Evolutionary conservation across 768 basidiomycete genomes (phyloP).

Genomic region (Cystobasidium onofrii): DNA sequence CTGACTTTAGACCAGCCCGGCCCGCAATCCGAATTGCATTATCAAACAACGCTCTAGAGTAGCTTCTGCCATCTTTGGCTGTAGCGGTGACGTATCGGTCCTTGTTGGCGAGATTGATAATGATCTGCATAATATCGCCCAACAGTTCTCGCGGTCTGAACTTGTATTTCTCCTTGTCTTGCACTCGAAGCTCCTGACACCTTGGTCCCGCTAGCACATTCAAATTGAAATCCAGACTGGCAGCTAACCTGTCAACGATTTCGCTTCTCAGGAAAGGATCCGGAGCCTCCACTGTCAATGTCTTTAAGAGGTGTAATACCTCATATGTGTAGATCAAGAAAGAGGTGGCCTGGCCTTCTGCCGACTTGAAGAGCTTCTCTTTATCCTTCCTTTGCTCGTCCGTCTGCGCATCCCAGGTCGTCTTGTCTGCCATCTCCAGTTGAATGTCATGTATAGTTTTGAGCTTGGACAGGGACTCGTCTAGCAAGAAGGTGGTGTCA

Average conservation of each 20-base stretch:
- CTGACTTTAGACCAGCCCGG: conserved; percentile 61
- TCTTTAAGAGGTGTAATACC: conserved; percentile 79
- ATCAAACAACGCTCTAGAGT: conserved; percentile 73
- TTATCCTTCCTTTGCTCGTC: conserved; percentile 72
- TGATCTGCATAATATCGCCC: conserved; percentile 79
- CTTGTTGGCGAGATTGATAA: conserved; percentile 74
- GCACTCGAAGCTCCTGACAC: conserved; percentile 74
- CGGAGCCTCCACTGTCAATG: conserved; percentile 85
- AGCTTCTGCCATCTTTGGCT: conserved; percentile 89
- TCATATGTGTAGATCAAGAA: conserved; percentile 79
- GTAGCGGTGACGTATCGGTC: conserved; percentile 73
- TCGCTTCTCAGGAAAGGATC: conserved; percentile 91
- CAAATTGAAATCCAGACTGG: conserved; percentile 92
- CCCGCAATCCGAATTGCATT: conserved; percentile 62
- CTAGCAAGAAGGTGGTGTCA: conserved; percentile 95
- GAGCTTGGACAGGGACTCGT: conserved; percentile 84
- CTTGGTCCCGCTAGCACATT: conserved; percentile 79
- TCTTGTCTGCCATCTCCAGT: conserved; percentile 68
- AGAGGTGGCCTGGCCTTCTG: conserved; percentile 74
- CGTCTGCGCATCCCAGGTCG: conserved; percentile 61
- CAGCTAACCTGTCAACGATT: conserved; percentile 87
- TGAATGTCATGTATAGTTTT: conserved; percentile 81
- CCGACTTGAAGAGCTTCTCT: conserved; percentile 63
- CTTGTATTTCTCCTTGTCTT: conserved; percentile 75
- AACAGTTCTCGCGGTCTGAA: conserved; percentile 78